phyloP scores from a whole-genome alignment of 202 grass and related monocot genomes.

The Thinopyrum obtusiflorum region DNA sequence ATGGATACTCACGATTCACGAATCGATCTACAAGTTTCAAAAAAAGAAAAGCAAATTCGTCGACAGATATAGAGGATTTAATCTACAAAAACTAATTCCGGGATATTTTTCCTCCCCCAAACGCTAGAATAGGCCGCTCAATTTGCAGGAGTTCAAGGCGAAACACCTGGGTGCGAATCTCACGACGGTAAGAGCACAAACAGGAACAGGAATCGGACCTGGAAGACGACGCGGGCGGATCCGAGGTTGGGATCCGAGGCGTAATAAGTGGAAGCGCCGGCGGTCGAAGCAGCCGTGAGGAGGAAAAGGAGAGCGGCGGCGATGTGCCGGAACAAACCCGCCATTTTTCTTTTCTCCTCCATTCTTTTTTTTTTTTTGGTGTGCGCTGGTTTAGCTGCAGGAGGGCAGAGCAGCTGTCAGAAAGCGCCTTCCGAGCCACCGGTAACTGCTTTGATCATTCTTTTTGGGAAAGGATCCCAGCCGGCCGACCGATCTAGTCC shows the following conservation, averaged over 20 bases:
- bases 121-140: not conserved
- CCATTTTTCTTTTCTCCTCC: slow-evolving; percentile 17
- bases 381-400: not conserved
- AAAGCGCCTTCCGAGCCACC: not conserved
- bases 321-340: slow-evolving; percentile 14
- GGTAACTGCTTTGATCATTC: not conserved
- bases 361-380: not conserved
- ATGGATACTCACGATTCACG: not conserved
- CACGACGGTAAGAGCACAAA: not conserved
- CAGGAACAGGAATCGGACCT: slow-evolving; percentile 37
- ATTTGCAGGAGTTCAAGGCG: not conserved
- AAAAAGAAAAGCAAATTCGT: not conserved
- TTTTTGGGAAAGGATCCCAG: no score
- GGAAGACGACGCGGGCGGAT: slow-evolving; percentile 89
- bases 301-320: slow-evolving; percentile 30
- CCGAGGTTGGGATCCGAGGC: slow-evolving; percentile 63
- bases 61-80: not conserved
- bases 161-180: slow-evolving; percentile 10
- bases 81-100: not conserved
- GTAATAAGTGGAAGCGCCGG: slow-evolving; percentile 43
- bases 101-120: not conserved
- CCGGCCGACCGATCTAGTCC: no score
- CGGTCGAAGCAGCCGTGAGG: slow-evolving; percentile 7
- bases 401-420: not conserved
- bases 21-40: not conserved